Percentiles rank a stretch among this genome's conserved stretches.
Evolutionary conservation across 2,329 filamentous ascomycete genomes (phyloP).

Genomic region (Calonectria honghensis): DNA sequence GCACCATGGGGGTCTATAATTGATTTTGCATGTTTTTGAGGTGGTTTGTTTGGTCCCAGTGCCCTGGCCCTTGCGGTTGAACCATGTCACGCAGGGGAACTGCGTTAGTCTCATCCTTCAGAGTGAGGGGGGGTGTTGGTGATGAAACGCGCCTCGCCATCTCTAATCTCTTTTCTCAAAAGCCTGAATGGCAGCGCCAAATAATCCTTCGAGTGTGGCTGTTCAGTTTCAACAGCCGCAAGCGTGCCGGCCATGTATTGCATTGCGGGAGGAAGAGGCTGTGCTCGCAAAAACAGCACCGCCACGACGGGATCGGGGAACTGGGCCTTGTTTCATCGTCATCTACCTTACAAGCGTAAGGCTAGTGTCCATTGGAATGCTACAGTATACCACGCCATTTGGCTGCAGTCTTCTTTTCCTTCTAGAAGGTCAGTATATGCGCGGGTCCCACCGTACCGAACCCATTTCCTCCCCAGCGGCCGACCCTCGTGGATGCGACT

Average conservation of each 20-base stretch:
- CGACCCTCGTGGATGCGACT: conserved; percentile 26
- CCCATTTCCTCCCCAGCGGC: conserved; percentile 26
- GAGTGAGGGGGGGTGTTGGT: conserved; percentile 8
- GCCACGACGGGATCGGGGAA: conserved; percentile 42
- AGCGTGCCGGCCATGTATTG: conserved; percentile 29
- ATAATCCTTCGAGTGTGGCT: conserved; percentile 43
- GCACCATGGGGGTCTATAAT: conserved; percentile 10
- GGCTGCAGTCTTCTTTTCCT: conserved; percentile 42
- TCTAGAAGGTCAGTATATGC: conserved; percentile 34
- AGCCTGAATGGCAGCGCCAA: conserved; percentile 35
- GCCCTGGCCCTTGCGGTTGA: conserved; percentile 14
- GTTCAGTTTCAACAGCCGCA: conserved; percentile 35
- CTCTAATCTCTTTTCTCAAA: conserved; percentile 35
- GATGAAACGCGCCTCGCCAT: conserved; percentile 39
- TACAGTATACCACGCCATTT: conserved; percentile 34
- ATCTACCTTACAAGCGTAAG: conserved; percentile 32
- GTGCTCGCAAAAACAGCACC: conserved; percentile 36
- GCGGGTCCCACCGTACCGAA: conserved; percentile 22
- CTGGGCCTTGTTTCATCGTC: conserved; percentile 43
- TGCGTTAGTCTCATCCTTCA: conserved; percentile 26
- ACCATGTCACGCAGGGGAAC: conserved; percentile 39
- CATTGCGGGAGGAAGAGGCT: conserved; percentile 29
- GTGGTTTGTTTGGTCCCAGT: conserved; percentile 38
- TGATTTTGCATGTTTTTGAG: conserved; percentile 18
- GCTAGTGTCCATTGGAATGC: conserved; percentile 19